Conservation (phyloP, 768 basidiomycete species). For the Boletus tylopilopsis region DNA sequence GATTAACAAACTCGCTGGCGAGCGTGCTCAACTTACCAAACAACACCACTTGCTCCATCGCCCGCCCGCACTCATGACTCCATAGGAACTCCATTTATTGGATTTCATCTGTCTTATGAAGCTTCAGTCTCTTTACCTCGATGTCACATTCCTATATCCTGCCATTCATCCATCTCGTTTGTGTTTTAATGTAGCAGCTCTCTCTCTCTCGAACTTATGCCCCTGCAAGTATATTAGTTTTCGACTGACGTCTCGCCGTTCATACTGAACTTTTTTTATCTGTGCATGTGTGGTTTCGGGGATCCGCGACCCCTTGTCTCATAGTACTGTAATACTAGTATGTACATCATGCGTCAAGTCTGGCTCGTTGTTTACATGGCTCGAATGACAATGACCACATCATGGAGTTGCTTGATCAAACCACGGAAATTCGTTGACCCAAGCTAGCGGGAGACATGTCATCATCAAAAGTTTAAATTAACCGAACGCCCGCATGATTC, state of each 20-base stretch:
- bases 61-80: slow-evolving; percentile 30
- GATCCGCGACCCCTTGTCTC: too few species aligned
- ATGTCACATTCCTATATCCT: slow-evolving; percentile 15
- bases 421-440: too few species aligned
- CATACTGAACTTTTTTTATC: background rate
- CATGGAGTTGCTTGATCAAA: too few species aligned
- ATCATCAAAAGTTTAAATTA: too few species aligned
- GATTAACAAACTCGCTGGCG: slow-evolving; percentile 75
- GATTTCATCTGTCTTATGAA: background rate
- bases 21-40: slow-evolving; percentile 41
- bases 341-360: too few species aligned
- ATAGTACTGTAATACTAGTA: too few species aligned
- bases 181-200: slow-evolving; percentile 18
- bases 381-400: too few species aligned
- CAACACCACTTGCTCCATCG: slow-evolving; percentile 31
- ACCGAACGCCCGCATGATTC: too few species aligned
- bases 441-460: too few species aligned
- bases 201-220: slow-evolving; percentile 1
- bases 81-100: slow-evolving; percentile 8
- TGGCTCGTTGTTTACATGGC: too few species aligned
- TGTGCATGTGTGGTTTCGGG: too few species aligned
- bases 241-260: background rate
- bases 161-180: background rate
- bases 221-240: slow-evolving; percentile 7
- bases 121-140: background rate